A percentile compares a stretch with the other conserved stretches of the same genome.
These are phyloP conservation scores for Tricholoma bakamatsutake DNA, from an alignment of 768 basidiomycete genomes.

Conservation along the genomic window DNA sequence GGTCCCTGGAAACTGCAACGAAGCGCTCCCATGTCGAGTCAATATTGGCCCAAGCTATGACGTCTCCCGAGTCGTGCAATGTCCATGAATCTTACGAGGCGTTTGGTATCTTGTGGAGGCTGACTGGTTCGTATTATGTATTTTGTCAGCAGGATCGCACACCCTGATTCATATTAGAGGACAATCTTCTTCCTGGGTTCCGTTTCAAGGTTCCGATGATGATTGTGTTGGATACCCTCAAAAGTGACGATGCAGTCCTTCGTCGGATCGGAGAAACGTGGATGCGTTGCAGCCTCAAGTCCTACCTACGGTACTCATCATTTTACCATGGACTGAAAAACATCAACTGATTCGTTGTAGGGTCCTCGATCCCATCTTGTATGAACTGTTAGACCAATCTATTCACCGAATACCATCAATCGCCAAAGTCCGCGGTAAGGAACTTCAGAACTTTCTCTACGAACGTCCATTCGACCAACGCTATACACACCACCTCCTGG, in stretches of 20 bases:
- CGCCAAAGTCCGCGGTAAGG: conserved; percentile 54
- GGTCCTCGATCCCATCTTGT: conserved; percentile 85
- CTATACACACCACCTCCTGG: conserved; percentile 66
- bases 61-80: conserved; percentile 40
- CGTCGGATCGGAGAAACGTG: conserved; percentile 89
- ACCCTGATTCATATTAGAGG: conserved; percentile 46
- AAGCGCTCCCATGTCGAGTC: conserved; percentile 66
- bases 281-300: conserved; percentile 93
- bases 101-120: conserved; percentile 89
- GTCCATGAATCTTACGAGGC: conserved; percentile 68
- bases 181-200: conserved; percentile 75
- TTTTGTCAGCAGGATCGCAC: not conserved
- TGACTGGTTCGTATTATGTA: conserved; percentile 53
- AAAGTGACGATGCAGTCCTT: conserved; percentile 65
- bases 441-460: conserved; percentile 64
- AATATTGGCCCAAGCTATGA: conserved; percentile 69
- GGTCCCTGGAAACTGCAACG: conserved; percentile 63
- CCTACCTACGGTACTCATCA: conserved; percentile 69
- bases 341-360: conserved; percentile 31
- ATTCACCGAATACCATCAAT: conserved; percentile 47
- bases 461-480: conserved; percentile 74
- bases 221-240: conserved; percentile 78
- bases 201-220: conserved; percentile 82
- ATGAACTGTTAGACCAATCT: conserved; percentile 66
- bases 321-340: not conserved